Evolutionary conservation across 352 stramenopile genomes (phyloP).

Genomic region (Phytophthora pisi): DNA sequence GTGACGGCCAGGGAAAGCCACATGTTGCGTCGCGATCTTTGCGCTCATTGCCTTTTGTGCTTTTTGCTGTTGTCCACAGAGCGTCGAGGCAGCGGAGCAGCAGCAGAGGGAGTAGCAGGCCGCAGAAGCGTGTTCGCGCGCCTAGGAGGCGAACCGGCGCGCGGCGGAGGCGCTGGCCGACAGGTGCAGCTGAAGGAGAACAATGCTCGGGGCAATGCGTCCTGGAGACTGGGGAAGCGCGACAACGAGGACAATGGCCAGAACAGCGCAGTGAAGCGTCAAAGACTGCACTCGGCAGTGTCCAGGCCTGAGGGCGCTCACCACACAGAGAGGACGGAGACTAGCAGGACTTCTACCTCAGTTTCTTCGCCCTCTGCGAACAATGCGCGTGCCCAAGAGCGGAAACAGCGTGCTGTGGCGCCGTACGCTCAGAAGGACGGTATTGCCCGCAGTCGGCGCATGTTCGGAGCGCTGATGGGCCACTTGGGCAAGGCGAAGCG

Average conservation of each 20-base stretch:
- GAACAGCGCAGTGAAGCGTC: conserved; percentile 38
- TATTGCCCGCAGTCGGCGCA: conserved; percentile 71
- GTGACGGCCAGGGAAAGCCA: not conserved
- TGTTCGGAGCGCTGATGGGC: conserved; percentile 85
- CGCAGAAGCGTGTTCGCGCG: conserved; percentile 39
- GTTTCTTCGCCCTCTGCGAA: conserved; percentile 19
- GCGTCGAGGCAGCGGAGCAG: conserved; percentile 18
- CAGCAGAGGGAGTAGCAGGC: not conserved
- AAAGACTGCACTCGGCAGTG: conserved; percentile 49
- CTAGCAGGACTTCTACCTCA: conserved; percentile 10
- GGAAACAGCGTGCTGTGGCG: conserved; percentile 60
- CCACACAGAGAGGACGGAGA: conserved; percentile 23
- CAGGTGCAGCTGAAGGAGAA: conserved; percentile 41
- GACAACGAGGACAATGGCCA: conserved; percentile 31
- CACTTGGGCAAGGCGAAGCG: conserved; percentile 82
- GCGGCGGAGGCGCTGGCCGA: conserved; percentile 19
- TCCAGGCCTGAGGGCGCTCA: conserved; percentile 31
- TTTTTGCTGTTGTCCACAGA: conserved; percentile 17
- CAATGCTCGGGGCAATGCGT: conserved; percentile 24
- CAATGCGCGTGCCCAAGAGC: conserved; percentile 32
- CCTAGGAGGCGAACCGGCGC: conserved; percentile 39
- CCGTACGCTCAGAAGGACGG: conserved; percentile 68
- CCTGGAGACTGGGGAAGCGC: conserved; percentile 40
- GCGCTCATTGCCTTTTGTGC: conserved; percentile 17
- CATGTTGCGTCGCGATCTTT: conserved; percentile 25